Evolutionary conservation across 768 basidiomycete species (phyloP).

Genomic region (Auriculariales sp.): DNA sequence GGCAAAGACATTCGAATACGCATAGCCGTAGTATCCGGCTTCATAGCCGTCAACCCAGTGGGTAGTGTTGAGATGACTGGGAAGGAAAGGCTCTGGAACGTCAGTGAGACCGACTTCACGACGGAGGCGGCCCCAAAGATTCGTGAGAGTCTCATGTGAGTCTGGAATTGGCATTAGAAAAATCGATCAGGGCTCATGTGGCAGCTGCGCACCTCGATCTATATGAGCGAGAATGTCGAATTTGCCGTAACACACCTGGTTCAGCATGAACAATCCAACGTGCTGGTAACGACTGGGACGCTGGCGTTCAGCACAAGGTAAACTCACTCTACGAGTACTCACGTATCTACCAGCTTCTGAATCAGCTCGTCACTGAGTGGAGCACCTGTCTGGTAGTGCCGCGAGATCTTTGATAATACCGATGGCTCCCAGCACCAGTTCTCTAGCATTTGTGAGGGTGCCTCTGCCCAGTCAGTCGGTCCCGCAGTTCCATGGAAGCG

Average conservation of each 20-base stretch:
- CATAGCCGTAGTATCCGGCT: slow-evolving; percentile 57
- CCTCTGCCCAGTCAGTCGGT: slow-evolving; percentile 75
- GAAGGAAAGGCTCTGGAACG: slow-evolving; percentile 31
- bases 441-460: slow-evolving; percentile 85
- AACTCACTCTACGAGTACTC: slow-evolving; percentile 3
- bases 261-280: slow-evolving; percentile 65
- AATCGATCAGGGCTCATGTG: not conserved
- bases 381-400: slow-evolving; percentile 63
- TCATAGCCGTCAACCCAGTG: slow-evolving; percentile 69
- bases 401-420: slow-evolving; percentile 64
- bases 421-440: slow-evolving; percentile 87
- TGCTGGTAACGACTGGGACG: slow-evolving; percentile 45
- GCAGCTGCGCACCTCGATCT: slow-evolving; percentile 32
- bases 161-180: slow-evolving; percentile 4
- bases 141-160: slow-evolving; percentile 48
- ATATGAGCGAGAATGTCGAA: slow-evolving; percentile 67
- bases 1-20: slow-evolving; percentile 58
- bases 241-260: slow-evolving; percentile 73
- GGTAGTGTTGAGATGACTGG: slow-evolving; percentile 63
- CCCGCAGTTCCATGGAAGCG: slow-evolving; percentile 77
- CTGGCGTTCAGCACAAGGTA: not conserved
- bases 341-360: slow-evolving; percentile 69
- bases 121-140: slow-evolving; percentile 61
- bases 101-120: slow-evolving; percentile 58
- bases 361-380: slow-evolving; percentile 60